phyloP scores from a whole-genome alignment of 257 asterid genomes.

The Solanum ahanhuiri region DNA sequence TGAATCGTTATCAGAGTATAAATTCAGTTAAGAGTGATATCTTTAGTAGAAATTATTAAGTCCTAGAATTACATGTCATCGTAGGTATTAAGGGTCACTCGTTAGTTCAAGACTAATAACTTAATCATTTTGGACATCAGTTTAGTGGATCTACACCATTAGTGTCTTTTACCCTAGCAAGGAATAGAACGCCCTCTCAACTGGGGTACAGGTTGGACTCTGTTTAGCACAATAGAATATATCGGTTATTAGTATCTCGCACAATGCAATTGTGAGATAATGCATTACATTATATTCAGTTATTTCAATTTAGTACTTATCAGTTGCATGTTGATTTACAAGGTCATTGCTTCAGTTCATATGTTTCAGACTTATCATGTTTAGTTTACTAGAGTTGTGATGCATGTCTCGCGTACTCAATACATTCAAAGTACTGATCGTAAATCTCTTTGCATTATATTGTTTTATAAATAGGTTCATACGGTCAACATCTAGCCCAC shows the following conservation, averaged over 20 bases:
- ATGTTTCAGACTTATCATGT: neutral
- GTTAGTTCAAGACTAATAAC: neutral
- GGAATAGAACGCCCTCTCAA: neutral
- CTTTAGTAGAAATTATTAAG: neutral
- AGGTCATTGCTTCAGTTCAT: neutral
- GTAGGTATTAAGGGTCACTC: neutral
- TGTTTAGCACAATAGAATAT: neutral
- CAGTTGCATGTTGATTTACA: neutral
- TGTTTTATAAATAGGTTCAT: neutral
- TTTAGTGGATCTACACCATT: neutral
- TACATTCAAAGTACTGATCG: neutral
- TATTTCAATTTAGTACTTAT: neutral
- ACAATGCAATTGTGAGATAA: neutral
- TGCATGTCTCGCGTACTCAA: neutral
- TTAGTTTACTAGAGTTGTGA: neutral
- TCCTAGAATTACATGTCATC: neutral
- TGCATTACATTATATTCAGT: neutral
- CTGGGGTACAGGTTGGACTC: neutral
- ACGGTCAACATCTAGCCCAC: neutral
- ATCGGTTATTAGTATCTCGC: neutral
- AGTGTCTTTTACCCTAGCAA: neutral
- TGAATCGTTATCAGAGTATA: neutral
- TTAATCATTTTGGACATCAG: neutral
- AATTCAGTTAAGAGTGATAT: neutral
- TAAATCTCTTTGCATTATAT: neutral